Evolutionary conservation across 2,329 filamentous ascomycete genomes (phyloP).

Genomic region (Apiospora koreana): DNA sequence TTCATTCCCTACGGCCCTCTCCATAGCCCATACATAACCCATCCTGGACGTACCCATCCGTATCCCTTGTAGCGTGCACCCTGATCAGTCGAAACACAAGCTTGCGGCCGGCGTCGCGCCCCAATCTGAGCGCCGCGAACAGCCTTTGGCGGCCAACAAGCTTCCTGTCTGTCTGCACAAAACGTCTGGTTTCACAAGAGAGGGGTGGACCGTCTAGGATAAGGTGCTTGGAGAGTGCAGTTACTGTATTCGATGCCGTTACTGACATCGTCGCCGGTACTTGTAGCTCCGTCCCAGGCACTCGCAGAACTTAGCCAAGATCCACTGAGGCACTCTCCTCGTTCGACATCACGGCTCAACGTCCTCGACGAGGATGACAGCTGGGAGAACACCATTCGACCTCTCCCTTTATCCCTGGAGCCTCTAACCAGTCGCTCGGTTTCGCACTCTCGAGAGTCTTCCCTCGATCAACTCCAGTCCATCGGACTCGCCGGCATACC

Average conservation of each 20-base stretch:
- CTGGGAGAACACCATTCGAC: conserved; percentile 55
- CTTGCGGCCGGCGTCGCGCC: conserved; percentile 5
- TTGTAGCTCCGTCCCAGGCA: conserved; percentile 59
- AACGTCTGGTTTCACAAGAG: conserved; percentile 31
- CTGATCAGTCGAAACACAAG: conserved; percentile 13
- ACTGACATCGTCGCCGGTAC: conserved; percentile 25
- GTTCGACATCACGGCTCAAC: conserved; percentile 52
- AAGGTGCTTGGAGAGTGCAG: conserved; percentile 14
- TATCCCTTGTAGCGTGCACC: conserved; percentile 5
- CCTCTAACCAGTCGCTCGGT: conserved; percentile 39
- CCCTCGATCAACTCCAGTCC: conserved; percentile 51
- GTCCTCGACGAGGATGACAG: conserved; percentile 46
- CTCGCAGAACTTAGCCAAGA: conserved; percentile 57
- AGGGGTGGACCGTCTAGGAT: conserved; percentile 19
- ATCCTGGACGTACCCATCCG: conserved; percentile 2
- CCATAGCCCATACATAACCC: background rate
- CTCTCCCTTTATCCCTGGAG: conserved; percentile 39
- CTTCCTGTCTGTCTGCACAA: conserved; percentile 2
- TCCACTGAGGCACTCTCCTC: conserved; percentile 52
- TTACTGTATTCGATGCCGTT: conserved; percentile 24
- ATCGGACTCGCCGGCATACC: conserved; percentile 32
- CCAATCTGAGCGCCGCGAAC: conserved; percentile 15
- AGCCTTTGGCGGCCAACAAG: background rate
- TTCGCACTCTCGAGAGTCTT: conserved; percentile 60
- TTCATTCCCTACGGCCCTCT: background rate